These are phyloP conservation scores for Syzygium malaccense DNA, from an alignment of 441 rosid species.

Conservation along the genomic window DNA sequence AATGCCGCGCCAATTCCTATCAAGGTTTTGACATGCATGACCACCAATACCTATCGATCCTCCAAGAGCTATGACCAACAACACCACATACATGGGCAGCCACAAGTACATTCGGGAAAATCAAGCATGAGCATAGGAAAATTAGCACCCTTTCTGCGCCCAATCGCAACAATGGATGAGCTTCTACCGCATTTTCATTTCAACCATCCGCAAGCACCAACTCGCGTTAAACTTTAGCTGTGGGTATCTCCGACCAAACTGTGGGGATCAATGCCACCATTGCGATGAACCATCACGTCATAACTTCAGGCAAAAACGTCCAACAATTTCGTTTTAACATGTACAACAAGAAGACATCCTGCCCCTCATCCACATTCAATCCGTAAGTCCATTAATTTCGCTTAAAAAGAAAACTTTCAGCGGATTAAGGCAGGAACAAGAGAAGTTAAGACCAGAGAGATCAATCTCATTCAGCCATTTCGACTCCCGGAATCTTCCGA, in stretches of 20 bases:
- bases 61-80: not conserved
- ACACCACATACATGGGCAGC: not conserved
- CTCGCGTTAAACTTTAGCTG: not conserved
- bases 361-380: not conserved
- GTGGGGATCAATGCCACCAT: not conserved
- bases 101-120: not conserved
- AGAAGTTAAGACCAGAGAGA: not conserved
- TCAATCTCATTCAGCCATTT: not conserved
- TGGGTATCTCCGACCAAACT: not conserved
- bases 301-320: not conserved
- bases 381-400: not conserved
- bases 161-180: not conserved
- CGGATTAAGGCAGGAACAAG: not conserved
- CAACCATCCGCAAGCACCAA: not conserved
- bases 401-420: not conserved
- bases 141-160: not conserved
- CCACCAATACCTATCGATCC: not conserved
- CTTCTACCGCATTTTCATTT: not conserved
- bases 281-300: not conserved
- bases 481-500: not conserved
- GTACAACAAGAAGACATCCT: not conserved
- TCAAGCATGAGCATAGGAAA: not conserved
- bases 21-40: not conserved
- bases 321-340: not conserved
- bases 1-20: not conserved